Evolutionary conservation across 2,329 filamentous ascomycete genomes (phyloP).

Genomic region (Pseudophaeomoniella oleicola): DNA sequence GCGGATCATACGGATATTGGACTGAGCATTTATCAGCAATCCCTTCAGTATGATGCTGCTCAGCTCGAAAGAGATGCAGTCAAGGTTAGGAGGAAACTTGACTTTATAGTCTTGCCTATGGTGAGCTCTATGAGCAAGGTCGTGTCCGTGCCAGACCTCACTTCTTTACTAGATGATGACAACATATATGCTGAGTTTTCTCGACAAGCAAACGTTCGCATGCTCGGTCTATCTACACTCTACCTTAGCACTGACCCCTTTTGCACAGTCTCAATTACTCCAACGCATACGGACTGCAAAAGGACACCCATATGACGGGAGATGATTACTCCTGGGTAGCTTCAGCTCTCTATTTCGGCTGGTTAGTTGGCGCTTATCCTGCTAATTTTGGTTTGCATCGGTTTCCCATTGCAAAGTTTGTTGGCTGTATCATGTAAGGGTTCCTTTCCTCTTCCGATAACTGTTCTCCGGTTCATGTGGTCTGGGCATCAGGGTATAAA

Average conservation of each 20-base stretch:
- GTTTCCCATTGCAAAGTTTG: constrained; percentile 26
- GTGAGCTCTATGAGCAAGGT: too few relatives aligned
- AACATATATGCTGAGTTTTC: constrained; percentile 21
- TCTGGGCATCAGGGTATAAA: too few relatives aligned
- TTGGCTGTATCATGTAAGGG: constrained; percentile 23
- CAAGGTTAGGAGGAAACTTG: constrained; percentile 21
- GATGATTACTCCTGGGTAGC: constrained; percentile 31
- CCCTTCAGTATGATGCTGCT: constrained; percentile 19
- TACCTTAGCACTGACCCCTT: too few relatives aligned
- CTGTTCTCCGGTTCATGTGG: not conserved
- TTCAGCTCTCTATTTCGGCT: constrained; percentile 30
- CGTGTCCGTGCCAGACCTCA: too few relatives aligned
- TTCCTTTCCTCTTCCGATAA: not conserved
- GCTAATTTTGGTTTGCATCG: constrained; percentile 27
- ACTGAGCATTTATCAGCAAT: constrained; percentile 15
- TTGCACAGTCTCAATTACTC: constrained; percentile 20
- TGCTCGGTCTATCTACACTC: too few relatives aligned
- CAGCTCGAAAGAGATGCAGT: constrained; percentile 18
- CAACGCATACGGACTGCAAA: constrained; percentile 28
- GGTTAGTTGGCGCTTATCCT: constrained; percentile 25
- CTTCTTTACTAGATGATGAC: constrained; percentile 20
- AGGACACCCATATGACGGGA: constrained; percentile 25
- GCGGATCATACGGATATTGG: constrained; percentile 5
- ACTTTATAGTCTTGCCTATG: constrained; percentile 22
- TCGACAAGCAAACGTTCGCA: constrained; percentile 14